Conservation (phyloP, 2,329 filamentous ascomycete genomes). For the Furcasterigmium furcatum region DNA sequence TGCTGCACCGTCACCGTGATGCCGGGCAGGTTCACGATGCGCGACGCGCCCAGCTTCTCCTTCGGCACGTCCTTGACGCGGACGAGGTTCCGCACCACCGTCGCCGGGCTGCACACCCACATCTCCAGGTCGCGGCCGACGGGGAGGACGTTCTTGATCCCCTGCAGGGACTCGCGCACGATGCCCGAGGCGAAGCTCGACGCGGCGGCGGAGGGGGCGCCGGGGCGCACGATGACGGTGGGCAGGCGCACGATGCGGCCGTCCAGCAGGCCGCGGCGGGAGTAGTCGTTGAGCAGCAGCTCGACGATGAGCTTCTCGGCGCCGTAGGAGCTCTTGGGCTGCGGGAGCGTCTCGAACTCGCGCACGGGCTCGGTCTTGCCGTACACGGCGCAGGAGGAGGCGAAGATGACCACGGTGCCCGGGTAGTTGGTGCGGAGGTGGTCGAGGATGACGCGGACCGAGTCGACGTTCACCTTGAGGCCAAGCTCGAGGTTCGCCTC, state of each 20-base stretch:
- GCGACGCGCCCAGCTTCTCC: slow-evolving; percentile 32
- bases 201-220: slow-evolving; percentile 57
- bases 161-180: slow-evolving; percentile 55
- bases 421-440: slow-evolving; percentile 39
- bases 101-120: slow-evolving; percentile 45
- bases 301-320: slow-evolving; percentile 62
- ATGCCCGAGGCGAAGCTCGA: slow-evolving; percentile 60
- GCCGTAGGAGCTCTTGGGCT: slow-evolving; percentile 56
- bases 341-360: slow-evolving; percentile 38
- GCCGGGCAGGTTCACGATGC: slow-evolving; percentile 50
- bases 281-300: slow-evolving; percentile 49
- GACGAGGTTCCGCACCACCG: slow-evolving; percentile 41
- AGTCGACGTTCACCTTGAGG: slow-evolving; percentile 56
- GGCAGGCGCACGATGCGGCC: slow-evolving; percentile 56
- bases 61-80: slow-evolving; percentile 34
- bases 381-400: slow-evolving; percentile 58
- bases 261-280: slow-evolving; percentile 51
- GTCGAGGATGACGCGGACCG: slow-evolving; percentile 50
- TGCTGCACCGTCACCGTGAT: slow-evolving; percentile 49
- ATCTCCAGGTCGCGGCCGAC: slow-evolving; percentile 37
- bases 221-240: slow-evolving; percentile 58
- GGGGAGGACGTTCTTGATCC: slow-evolving; percentile 37
- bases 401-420: slow-evolving; percentile 53
- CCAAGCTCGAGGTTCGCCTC: slow-evolving; percentile 55
- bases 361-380: slow-evolving; percentile 28